Conservation (phyloP, 306 rosid genomes). For the Morella rubra region DNA sequence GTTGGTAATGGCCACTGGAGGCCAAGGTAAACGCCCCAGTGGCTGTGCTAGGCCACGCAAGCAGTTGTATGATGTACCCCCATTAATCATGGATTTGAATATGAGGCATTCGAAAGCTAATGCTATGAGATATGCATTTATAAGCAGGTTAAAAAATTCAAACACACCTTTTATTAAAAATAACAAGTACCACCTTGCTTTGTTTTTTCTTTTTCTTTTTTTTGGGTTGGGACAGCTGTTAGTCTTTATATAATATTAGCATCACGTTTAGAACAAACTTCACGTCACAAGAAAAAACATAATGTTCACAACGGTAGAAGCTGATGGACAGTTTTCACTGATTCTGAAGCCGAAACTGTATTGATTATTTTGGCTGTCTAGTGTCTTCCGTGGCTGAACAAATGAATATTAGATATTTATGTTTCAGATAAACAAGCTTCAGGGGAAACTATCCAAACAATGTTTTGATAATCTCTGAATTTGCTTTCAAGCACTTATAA, state of each 20-base stretch:
- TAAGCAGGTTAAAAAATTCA: not conserved
- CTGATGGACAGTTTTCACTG: not conserved
- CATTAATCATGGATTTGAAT: not conserved
- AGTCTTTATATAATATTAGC: not conserved
- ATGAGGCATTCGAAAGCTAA: not conserved
- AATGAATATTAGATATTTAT: not conserved
- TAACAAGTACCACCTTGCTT: not conserved
- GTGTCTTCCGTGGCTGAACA: not conserved
- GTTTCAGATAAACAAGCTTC: conserved; percentile 1
- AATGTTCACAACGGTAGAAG: not conserved
- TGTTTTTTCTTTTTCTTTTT: too few relatives aligned
- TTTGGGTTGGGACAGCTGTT: too few relatives aligned
- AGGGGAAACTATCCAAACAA: too few relatives aligned
- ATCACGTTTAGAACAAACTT: not conserved
- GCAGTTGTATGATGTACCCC: not conserved
- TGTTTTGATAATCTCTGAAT: not conserved
- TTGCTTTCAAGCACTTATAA: not conserved
- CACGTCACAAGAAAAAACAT: too few relatives aligned
- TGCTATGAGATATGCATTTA: not conserved
- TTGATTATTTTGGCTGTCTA: not conserved
- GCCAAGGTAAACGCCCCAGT: not conserved
- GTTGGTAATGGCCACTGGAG: not conserved
- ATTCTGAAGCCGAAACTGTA: not conserved
- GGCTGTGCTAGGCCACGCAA: not conserved
- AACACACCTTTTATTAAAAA: too few relatives aligned